Conservation (phyloP, 2,329 filamentous ascomycete genomes). For the Fusarium nelsonii region DNA sequence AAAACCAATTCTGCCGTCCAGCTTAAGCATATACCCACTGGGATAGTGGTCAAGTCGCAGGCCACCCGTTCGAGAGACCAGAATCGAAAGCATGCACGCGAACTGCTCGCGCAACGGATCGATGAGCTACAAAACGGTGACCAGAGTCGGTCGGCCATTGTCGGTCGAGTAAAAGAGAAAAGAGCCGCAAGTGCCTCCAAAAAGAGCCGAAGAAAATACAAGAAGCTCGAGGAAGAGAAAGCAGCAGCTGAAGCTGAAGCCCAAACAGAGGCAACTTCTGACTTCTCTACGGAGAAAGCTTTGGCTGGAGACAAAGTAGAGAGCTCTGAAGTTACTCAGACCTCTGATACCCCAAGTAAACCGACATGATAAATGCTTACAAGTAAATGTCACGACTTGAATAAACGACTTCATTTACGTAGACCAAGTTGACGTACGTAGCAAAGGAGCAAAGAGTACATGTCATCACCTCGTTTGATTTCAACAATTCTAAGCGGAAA, state of each 20-base stretch:
- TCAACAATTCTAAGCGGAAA: slow-evolving; percentile 54
- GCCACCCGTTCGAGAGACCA: slow-evolving; percentile 87
- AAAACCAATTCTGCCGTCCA: slow-evolving; percentile 98
- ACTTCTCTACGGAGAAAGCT: neutral
- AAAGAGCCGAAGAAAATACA: slow-evolving; percentile 86
- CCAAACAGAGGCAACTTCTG: neutral
- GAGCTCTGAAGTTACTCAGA: neutral
- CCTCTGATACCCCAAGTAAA: neutral
- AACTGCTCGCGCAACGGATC: slow-evolving; percentile 78
- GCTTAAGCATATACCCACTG: slow-evolving; percentile 88
- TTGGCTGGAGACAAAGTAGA: neutral
- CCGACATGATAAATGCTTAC: neutral
- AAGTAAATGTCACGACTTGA: neutral
- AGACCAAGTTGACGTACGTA: neutral
- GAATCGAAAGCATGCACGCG: slow-evolving; percentile 87
- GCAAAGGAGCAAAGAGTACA: slow-evolving; percentile 1
- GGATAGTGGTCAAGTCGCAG: slow-evolving; percentile 94
- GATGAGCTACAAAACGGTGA: slow-evolving; percentile 81
- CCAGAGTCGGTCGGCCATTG: slow-evolving; percentile 73
- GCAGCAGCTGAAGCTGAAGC: neutral
- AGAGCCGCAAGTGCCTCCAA: slow-evolving; percentile 82
- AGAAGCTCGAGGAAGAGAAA: slow-evolving; percentile 67
- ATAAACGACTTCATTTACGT: neutral
- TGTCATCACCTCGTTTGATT: slow-evolving; percentile 49
- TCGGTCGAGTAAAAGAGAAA: slow-evolving; percentile 72